Percentiles rank a stretch among this genome's conserved stretches.
Evolutionary conservation across 306 rosid genomes (phyloP).

Genomic region (Gleditsia sinensis): DNA sequence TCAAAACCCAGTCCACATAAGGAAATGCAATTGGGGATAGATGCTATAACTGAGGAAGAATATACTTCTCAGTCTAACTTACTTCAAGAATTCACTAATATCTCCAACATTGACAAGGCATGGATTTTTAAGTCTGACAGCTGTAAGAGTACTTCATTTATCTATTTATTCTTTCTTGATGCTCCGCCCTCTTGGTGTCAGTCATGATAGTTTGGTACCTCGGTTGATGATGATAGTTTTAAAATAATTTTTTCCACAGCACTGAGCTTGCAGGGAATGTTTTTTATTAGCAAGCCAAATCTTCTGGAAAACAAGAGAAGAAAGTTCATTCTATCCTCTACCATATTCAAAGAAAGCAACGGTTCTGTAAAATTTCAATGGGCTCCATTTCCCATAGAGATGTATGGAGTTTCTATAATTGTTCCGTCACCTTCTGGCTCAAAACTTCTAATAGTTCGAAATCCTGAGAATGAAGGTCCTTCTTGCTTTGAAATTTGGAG

Average conservation of each 20-base stretch:
- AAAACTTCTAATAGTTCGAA: constrained; percentile 66
- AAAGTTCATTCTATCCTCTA: constrained; percentile 54
- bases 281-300: constrained; percentile 61
- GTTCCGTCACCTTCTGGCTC: constrained; percentile 83
- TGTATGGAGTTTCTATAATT: constrained; percentile 59
- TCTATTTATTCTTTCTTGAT: not conserved
- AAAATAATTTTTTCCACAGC: constrained; percentile 36
- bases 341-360: constrained; percentile 47
- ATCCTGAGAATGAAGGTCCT: constrained; percentile 59
- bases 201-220: not conserved
- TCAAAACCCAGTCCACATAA: constrained; percentile 37
- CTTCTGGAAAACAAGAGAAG: constrained; percentile 70
- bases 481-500: constrained; percentile 75
- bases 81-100: constrained; percentile 64
- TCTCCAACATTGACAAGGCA: constrained; percentile 75
- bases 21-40: constrained; percentile 53
- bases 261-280: constrained; percentile 56
- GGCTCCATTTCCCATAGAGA: constrained; percentile 81
- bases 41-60: constrained; percentile 58
- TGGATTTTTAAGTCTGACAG: constrained; percentile 62
- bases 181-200: not conserved
- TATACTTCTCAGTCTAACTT: constrained; percentile 64
- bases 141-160: constrained; percentile 35
- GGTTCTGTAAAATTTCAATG: constrained; percentile 57
- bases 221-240: constrained; percentile 6